Conservation (phyloP, 306 rosid genomes). For the Vigna mungo region DNA sequence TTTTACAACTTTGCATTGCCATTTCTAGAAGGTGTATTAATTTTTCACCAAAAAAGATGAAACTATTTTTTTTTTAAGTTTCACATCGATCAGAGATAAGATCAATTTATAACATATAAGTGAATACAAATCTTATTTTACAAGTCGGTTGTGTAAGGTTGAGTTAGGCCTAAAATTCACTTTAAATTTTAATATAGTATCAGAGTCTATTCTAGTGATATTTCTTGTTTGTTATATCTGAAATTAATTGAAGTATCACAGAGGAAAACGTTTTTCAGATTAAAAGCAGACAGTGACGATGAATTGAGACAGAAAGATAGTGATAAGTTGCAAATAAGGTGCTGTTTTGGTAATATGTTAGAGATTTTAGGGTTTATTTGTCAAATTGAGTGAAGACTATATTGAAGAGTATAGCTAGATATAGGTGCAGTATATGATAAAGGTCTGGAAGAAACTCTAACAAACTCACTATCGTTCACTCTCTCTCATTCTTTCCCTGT, state of each 20-base stretch:
- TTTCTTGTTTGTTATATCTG: neutral
- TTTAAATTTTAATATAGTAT: no score
- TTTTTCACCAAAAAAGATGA: constrained; percentile 9
- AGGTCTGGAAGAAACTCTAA: constrained; percentile 47
- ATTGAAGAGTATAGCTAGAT: constrained; percentile 9
- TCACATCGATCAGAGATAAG: no score
- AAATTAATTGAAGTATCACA: neutral
- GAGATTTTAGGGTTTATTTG: neutral
- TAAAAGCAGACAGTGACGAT: neutral
- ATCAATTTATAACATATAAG: no score
- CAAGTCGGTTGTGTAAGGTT: no score
- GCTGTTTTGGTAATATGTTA: neutral
- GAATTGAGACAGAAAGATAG: neutral
- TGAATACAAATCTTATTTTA: no score
- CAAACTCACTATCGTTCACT: constrained; percentile 45
- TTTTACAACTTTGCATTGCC: neutral
- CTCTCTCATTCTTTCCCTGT: constrained; percentile 48
- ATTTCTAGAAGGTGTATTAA: neutral
- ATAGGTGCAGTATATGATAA: constrained; percentile 38
- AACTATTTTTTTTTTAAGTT: no score
- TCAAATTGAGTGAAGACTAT: neutral
- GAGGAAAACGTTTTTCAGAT: neutral
- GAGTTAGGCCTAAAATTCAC: no score
- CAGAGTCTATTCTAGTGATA: no score
- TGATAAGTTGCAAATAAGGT: no score